A percentile compares a stretch with the other conserved stretches of the same genome.
Evolutionary conservation across 192 early-diverging fungal genomes (phyloP).

Genomic region (Coemansia sp.): DNA sequence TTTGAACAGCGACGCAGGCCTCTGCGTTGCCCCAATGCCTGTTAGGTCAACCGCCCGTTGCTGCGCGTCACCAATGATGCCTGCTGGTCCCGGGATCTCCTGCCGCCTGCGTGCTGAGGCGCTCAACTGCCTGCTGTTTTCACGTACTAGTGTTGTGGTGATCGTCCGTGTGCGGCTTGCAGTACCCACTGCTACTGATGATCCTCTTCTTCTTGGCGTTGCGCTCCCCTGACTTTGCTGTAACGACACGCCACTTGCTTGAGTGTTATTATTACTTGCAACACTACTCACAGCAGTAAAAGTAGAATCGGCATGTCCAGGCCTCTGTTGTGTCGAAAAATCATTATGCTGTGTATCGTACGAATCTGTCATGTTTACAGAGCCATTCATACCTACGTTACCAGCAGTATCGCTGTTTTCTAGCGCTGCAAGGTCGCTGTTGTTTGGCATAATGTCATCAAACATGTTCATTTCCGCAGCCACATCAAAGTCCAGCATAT

Average conservation of each 20-base stretch:
- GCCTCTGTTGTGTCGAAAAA: too few species aligned
- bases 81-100: constrained; percentile 40
- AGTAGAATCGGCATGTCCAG: too few species aligned
- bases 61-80: constrained; percentile 15
- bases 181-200: neutral
- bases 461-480: constrained; percentile 23
- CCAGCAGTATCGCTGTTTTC: neutral
- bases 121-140: constrained; percentile 4
- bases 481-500: constrained; percentile 25
- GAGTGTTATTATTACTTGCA: neutral
- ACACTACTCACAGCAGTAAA: neutral
- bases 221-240: neutral
- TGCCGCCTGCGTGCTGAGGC: constrained; percentile 6
- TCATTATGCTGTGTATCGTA: neutral
- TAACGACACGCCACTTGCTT: neutral
- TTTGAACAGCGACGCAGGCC: constrained; percentile 29
- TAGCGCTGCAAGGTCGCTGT: neutral
- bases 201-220: neutral
- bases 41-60: neutral
- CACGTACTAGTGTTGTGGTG: constrained; percentile 30
- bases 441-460: constrained; percentile 17
- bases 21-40: constrained; percentile 14
- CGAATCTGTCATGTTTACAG: neutral
- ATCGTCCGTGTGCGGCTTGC: constrained; percentile 3
- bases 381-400: too few species aligned